Percentiles rank a stretch among this genome's conserved stretches.
Evolutionary conservation across 345 rosid species (phyloP).

Genomic region (Theobroma cacao): DNA sequence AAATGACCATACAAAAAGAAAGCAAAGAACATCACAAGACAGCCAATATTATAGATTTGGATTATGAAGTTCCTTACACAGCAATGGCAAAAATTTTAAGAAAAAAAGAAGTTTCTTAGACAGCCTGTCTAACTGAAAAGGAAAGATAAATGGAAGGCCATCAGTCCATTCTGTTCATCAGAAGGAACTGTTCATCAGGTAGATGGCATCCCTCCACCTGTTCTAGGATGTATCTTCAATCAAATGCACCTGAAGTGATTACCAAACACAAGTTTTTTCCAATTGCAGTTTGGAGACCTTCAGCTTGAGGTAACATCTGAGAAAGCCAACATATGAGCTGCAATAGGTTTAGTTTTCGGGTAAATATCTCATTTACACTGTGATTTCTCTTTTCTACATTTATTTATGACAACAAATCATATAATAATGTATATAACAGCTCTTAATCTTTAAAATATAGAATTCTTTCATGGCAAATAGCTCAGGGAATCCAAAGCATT

Average conservation of each 20-base stretch:
- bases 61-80: not conserved
- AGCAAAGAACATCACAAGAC: not conserved
- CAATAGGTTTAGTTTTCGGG: too few species aligned
- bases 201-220: not conserved
- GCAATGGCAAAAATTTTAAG: not conserved
- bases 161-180: too few species aligned
- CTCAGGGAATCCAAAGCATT: slow-evolving; percentile 64
- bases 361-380: too few species aligned
- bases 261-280: not conserved
- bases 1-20: not conserved
- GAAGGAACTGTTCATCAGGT: slow-evolving; percentile 55
- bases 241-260: not conserved
- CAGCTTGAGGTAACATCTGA: slow-evolving; percentile 72
- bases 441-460: slow-evolving; percentile 38
- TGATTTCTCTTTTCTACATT: not conserved
- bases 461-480: slow-evolving; percentile 78
- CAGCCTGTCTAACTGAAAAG: too few species aligned
- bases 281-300: slow-evolving; percentile 85
- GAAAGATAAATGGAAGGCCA: not conserved
- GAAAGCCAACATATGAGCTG: slow-evolving; percentile 76
- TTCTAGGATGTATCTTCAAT: slow-evolving; percentile 1
- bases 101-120: not conserved
- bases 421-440: not conserved
- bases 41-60: not conserved
- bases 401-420: not conserved